Evolutionary conservation across 2,329 filamentous ascomycete genomes (phyloP), one percentile per base, ranked within the genome.

Genomic region (Herpotrichia juniperi): DNA sequence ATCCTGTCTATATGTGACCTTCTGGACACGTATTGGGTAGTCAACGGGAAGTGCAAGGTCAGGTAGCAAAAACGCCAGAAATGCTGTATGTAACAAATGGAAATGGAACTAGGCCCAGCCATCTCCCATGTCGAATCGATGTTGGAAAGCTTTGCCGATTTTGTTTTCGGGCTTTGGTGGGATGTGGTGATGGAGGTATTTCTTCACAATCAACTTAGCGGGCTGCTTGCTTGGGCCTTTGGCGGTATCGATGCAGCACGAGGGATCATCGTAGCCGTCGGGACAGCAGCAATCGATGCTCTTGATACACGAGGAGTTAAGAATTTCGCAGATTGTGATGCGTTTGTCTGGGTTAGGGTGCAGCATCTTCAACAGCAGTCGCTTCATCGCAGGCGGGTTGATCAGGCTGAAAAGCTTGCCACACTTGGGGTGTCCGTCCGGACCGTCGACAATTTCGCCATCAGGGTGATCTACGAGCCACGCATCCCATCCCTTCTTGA

Each of bases 291-390:
- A 94, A 62, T 93, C 89, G 34, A 92, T 83, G 46, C 81, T 83
- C 76, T 84, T 88, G 63, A 94, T 77, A 81, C 86, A 91, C n/a
- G 87, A 80, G 62, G 89, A 85, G 56, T 82, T 85, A 48, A 91
- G 76, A 1, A 90, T 85, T 1, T 90, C 84, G 6, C 81, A 75
- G 45, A 94, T 89, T 24, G 81, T 83, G 60, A 88, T 85, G 35
- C 92, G 88, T 68, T 85, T 85, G 7, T 76, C 73, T 0, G 92
- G 90, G 59, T 92, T 78, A 0, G 91, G 91, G 70, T 96, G 87
- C 26, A 96, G 81, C 91, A 96, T 96, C 68, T 84, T 86, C 45
- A 94, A 76, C 10, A 96, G 75, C 4, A 96, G 76, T 10, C 87
- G 85, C 53, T 88, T 86, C 50, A 93, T 79, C 1, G 68, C 54